Evolutionary conservation across 2,329 filamentous ascomycete species (phyloP).

Genomic region (Penicillium sp.): DNA sequence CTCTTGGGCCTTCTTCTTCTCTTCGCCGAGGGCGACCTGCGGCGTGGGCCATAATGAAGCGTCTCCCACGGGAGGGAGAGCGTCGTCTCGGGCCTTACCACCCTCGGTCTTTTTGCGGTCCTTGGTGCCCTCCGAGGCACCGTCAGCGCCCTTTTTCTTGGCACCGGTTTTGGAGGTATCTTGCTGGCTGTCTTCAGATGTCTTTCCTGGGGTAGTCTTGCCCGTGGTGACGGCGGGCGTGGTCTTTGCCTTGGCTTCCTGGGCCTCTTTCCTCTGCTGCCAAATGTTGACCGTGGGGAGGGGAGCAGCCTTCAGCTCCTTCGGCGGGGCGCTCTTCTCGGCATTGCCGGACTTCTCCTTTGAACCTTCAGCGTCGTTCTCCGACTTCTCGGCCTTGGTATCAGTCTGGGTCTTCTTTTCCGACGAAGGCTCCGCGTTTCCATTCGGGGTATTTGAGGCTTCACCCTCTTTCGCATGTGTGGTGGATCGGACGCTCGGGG

Average conservation of each 20-base stretch:
- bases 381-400: slow-evolving; percentile 58
- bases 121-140: slow-evolving; percentile 30
- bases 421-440: slow-evolving; percentile 64
- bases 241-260: slow-evolving; percentile 51
- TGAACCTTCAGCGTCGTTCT: slow-evolving; percentile 43
- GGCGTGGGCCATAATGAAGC: slow-evolving; percentile 86
- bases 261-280: slow-evolving; percentile 71
- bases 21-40: slow-evolving; percentile 71
- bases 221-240: slow-evolving; percentile 23
- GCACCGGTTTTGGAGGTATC: slow-evolving; percentile 38
- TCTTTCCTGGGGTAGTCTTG: slow-evolving; percentile 27
- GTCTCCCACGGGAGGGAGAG: slow-evolving; percentile 68
- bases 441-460: slow-evolving; percentile 60
- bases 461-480: slow-evolving; percentile 60
- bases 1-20: slow-evolving; percentile 67
- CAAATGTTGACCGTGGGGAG: slow-evolving; percentile 84
- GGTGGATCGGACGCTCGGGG: slow-evolving; percentile 53
- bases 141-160: slow-evolving; percentile 43
- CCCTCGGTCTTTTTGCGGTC: slow-evolving; percentile 39
- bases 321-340: slow-evolving; percentile 58
- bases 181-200: slow-evolving; percentile 39
- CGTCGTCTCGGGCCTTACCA: slow-evolving; percentile 43
- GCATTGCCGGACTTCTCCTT: slow-evolving; percentile 44
- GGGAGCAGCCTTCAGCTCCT: slow-evolving; percentile 73
- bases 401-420: slow-evolving; percentile 61